Percentiles rank a stretch among this genome's conserved stretches.
Evolutionary conservation across 768 basidiomycete genomes (phyloP).

Genomic region (Holtermannia corniformis): DNA sequence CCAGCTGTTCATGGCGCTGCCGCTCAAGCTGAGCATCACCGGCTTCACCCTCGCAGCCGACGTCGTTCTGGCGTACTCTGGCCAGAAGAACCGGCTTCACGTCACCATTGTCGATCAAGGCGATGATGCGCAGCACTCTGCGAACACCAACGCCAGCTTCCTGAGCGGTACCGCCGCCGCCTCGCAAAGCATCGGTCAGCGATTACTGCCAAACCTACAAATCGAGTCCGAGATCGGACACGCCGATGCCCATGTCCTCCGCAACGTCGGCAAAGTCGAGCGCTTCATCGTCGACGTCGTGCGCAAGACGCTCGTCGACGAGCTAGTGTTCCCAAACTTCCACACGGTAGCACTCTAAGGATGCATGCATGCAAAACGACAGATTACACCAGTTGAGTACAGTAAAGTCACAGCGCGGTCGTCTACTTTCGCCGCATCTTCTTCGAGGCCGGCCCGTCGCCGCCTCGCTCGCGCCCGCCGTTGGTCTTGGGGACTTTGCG

Average conservation of each 20-base stretch:
- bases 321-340: conserved; percentile 92
- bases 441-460: conserved; percentile 5
- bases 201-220: conserved; percentile 72
- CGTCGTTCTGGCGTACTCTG: conserved; percentile 84
- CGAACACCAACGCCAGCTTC: not conserved
- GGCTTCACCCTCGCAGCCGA: conserved; percentile 79
- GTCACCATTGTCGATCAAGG: conserved; percentile 79
- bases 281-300: conserved; percentile 94
- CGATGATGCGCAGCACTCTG: conserved; percentile 42
- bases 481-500: conserved; percentile 29
- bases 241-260: conserved; percentile 71
- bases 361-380: not conserved
- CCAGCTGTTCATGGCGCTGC: conserved; percentile 90
- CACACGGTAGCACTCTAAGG: conserved; percentile 52
- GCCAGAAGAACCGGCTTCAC: conserved; percentile 68
- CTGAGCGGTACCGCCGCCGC: not conserved
- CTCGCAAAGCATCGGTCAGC: conserved; percentile 47
- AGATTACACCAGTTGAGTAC: not conserved
- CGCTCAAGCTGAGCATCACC: conserved; percentile 85
- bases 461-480: conserved; percentile 9
- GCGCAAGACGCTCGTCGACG: conserved; percentile 92
- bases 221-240: conserved; percentile 98
- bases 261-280: conserved; percentile 80
- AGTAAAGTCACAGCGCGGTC: not conserved
- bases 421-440: conserved; percentile 6